Conservation (phyloP, 768 basidiomycete genomes). For the Pisolithus microcarpus region DNA sequence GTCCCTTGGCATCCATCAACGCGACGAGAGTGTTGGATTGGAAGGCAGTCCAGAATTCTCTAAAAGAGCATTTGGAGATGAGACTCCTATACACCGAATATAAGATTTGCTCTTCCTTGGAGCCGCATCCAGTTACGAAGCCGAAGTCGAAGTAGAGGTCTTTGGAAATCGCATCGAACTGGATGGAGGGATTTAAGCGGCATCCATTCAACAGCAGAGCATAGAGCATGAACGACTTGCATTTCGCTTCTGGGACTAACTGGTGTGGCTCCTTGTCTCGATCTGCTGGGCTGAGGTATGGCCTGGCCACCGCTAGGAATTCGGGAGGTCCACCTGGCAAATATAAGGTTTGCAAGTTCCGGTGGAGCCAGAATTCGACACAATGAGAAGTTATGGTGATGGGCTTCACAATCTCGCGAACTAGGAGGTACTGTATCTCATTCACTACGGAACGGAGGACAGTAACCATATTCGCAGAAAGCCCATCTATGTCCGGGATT, state of each 20-base stretch:
- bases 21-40: conserved; percentile 14
- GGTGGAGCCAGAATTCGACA: too few species aligned
- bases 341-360: conserved; percentile 27
- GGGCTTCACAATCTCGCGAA: too few species aligned
- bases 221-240: not conserved
- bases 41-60: conserved; percentile 29
- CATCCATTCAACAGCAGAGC: not conserved
- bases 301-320: not conserved
- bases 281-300: not conserved
- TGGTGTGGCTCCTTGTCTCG: not conserved
- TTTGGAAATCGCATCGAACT: not conserved
- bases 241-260: not conserved
- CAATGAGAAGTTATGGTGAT: too few species aligned
- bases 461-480: not conserved
- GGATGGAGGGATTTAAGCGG: not conserved
- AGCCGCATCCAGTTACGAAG: conserved; percentile 7
- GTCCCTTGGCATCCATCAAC: conserved; percentile 21
- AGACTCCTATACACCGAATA: conserved; percentile 16
- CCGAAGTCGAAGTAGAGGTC: conserved; percentile 6
- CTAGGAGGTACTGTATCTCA: too few species aligned
- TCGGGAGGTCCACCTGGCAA: not conserved
- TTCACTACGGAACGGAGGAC: too few species aligned
- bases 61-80: conserved; percentile 25
- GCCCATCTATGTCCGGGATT: not conserved
- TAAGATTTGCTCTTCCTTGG: not conserved